A percentile compares a stretch with the other conserved stretches of the same genome.
Conservation (phyloP, 2,329 filamentous ascomycete genomes). For the Aspergillus texensis region DNA sequence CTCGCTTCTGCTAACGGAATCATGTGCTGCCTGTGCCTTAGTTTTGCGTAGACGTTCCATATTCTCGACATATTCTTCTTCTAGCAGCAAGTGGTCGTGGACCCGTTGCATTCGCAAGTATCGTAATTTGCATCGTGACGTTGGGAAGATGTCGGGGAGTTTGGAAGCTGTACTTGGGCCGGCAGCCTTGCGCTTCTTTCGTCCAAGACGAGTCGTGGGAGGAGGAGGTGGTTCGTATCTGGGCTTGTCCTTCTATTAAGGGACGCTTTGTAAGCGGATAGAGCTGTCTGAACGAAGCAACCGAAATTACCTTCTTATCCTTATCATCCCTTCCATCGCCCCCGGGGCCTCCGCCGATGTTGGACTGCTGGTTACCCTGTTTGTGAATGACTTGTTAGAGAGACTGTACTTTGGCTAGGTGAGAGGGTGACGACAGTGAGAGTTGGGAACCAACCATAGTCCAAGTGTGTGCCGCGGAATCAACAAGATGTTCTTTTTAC, state of each 20-base stretch:
- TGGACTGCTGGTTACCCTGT: slow-evolving; percentile 68
- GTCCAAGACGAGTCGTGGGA: slow-evolving; percentile 92
- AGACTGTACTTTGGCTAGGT: slow-evolving; percentile 7
- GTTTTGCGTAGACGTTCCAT: slow-evolving; percentile 94
- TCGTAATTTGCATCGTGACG: slow-evolving; percentile 94
- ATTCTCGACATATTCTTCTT: slow-evolving; percentile 99
- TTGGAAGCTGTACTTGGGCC: slow-evolving; percentile 94
- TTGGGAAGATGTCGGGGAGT: slow-evolving; percentile 90
- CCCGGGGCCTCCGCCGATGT: slow-evolving; percentile 73
- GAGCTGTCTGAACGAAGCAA: slow-evolving; percentile 5
- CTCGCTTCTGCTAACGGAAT: slow-evolving; percentile 62
- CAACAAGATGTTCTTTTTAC: not conserved
- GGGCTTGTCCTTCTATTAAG: slow-evolving; percentile 89
- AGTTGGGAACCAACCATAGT: slow-evolving; percentile 37
- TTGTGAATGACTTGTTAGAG: slow-evolving; percentile 26
- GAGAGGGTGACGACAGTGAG: slow-evolving; percentile 14
- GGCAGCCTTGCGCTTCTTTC: slow-evolving; percentile 96
- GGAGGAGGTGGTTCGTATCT: slow-evolving; percentile 99
- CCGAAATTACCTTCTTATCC: slow-evolving; percentile 78
- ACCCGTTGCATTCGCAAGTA: slow-evolving; percentile 98
- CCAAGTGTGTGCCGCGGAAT: slow-evolving; percentile 14
- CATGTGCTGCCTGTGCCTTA: slow-evolving; percentile 67
- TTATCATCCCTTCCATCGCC: slow-evolving; percentile 80
- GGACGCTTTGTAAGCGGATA: slow-evolving; percentile 20
- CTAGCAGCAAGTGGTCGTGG: slow-evolving; percentile 93